Evolutionary conservation across 1,284 basidiomycete genomes (phyloP), one percentile per base, ranked within the genome.

Genomic region (Boletellus dicymbophilus): DNA sequence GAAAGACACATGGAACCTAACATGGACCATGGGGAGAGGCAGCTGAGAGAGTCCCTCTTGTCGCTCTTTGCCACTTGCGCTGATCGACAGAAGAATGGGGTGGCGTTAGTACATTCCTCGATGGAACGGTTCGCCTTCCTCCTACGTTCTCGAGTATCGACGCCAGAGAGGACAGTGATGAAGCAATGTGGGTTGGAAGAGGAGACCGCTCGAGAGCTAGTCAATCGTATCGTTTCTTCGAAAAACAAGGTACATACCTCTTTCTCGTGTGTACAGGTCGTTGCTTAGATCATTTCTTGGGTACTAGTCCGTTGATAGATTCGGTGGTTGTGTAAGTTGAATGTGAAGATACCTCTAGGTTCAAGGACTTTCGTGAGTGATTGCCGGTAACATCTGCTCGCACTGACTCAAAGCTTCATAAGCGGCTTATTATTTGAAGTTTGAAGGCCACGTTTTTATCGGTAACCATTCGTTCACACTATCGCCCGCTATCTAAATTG

Each of bases 171-270:
- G 28, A 34, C 12, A 10, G 37, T 63, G 46, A 58, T 53, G 46
- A 45, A 36, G 30, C 46, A 64, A 12, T 63, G 63, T 15, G 54
- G 31, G 33, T 28, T 63, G 46, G 62, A 63, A 9, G 56, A 56
- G 44, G 44, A 34, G 36, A 60, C 26, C 8, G 63, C 61, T 31
- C 53, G 44, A 40, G 51, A 64, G 44, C 63, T 63, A 15, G 50
- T 37, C 28, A 41, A 26, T 6, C 53, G 61, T n/a, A 39, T 67
- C 4, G 30, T 22, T 38, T 41, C 27, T 27, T 39, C 27, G 20
- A 51, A 43, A 31, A 33, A 37, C 30, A 30, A 13, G 28, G 44
- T 30, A 21, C n/a, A 26, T 15, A 9, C 18, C 16, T n/a, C 31
- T 33, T 15, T 9, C 31, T 9, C 31, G 9, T 9, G 16, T n/a